phyloP scores from a whole-genome alignment of 2,329 filamentous ascomycete species.

The Trichoderma sp. region DNA sequence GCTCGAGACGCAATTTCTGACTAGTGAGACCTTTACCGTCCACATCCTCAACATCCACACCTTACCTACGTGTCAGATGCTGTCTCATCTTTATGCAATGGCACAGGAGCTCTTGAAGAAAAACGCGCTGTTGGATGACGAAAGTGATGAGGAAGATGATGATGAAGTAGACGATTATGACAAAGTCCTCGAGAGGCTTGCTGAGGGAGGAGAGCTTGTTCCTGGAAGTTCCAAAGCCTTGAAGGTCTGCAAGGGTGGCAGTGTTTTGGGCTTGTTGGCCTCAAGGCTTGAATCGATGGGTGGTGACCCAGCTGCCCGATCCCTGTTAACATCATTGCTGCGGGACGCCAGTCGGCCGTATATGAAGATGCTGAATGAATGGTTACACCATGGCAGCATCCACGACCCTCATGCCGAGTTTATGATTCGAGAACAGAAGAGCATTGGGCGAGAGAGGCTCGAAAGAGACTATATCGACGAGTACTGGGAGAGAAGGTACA shows the following conservation, averaged over 20 bases:
- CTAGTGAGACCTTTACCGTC: constrained; percentile 84
- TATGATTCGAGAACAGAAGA: constrained; percentile 92
- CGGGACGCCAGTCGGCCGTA: constrained; percentile 91
- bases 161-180: constrained; percentile 81
- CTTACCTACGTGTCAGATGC: constrained; percentile 85
- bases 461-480: constrained; percentile 98
- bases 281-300: constrained; percentile 85
- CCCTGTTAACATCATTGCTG: constrained; percentile 77
- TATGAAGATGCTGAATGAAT: constrained; percentile 98
- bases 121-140: constrained; percentile 84
- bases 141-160: constrained; percentile 69
- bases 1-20: constrained; percentile 88
- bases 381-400: constrained; percentile 95
- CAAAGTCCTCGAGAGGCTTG: constrained; percentile 86
- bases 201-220: constrained; percentile 80
- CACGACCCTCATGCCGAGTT: constrained; percentile 94
- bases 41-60: constrained; percentile 93
- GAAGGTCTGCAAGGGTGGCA: constrained; percentile 95
- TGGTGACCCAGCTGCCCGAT: constrained; percentile 84
- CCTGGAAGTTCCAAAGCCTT: constrained; percentile 79
- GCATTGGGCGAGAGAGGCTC: constrained; percentile 84
- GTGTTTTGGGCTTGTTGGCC: constrained; percentile 86
- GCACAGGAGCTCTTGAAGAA: constrained; percentile 84
- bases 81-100: constrained; percentile 85
- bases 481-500: constrained; percentile 98